Base-by-base conservation (phyloP, 495 filamentous ascomycete genomes). In the Lepraria neglecta region DNA sequence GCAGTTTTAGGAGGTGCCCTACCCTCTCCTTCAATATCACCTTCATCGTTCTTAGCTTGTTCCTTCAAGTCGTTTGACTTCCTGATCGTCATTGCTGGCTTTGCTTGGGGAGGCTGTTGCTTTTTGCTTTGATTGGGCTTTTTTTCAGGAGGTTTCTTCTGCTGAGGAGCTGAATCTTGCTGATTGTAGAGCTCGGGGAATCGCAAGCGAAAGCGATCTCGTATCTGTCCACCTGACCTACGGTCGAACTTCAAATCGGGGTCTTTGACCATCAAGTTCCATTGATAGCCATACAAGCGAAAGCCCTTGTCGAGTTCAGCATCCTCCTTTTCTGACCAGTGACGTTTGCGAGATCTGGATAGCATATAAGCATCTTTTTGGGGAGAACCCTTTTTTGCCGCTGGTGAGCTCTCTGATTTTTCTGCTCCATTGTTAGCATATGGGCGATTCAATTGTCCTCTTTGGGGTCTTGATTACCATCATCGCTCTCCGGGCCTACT, bases 231-330 rank as follows among this genome's bases (percentile, higher is more conserved):
- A 3, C 89, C 83, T 43, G 83, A 81, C 59, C 91, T 81, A 66
- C 77, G 82, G 10, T 77, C 72, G 12, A 96, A 75, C 21, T 85
- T 79, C 53, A 92, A 80, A 17, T 78, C 76, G 12, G 80, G 73
- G 66, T 95, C 90, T 53, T 85, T 79, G 64, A 87, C 84, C 30
- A 96, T 95, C 38, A 81, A 78, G 21, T 87, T 87, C 91, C 91
- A 96, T 24, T 84, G 78, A 47, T 88, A 84, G 1, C 91, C 91
- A 64, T 95, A 84, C 27, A 81, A 74, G 24, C 85, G 76, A 59
- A 89, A 90, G 10, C 91, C 91, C 66, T 83, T 79, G 6, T 92
- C 77, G 11, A 96, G 81, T 44, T 87, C 83, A 50, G 81, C 78
- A 69, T 96, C 91, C 68, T 96, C 91, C 31, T 84, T 78, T 0